Conservation (phyloP, 441 rosid species). For the Rhodomyrtus psidioides region DNA sequence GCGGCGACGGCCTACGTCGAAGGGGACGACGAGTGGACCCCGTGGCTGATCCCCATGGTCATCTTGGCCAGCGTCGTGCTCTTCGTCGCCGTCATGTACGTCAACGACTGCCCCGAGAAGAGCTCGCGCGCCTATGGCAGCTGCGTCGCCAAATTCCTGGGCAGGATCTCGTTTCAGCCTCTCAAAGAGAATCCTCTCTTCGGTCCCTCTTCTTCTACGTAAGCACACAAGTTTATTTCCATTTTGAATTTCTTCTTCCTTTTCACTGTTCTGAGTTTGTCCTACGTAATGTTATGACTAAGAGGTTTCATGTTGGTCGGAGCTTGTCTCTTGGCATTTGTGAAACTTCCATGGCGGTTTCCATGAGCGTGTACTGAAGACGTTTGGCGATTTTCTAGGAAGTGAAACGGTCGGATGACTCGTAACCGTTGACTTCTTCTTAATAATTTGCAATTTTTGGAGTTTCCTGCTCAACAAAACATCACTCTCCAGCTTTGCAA, state of each 20-base stretch:
- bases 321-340: neutral
- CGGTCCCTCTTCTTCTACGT: slow-evolving; percentile 89
- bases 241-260: neutral
- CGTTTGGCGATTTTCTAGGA: neutral
- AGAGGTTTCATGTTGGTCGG: neutral
- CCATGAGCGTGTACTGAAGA: neutral
- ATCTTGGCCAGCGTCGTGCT: slow-evolving; percentile 59
- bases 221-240: slow-evolving; percentile 12
- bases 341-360: neutral
- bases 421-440: neutral
- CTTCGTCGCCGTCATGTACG: slow-evolving; percentile 61
- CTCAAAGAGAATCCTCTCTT: slow-evolving; percentile 80
- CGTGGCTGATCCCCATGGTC: slow-evolving; percentile 79
- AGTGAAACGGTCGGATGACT: neutral
- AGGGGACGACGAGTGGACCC: slow-evolving; percentile 44
- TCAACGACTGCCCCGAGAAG: slow-evolving; percentile 78
- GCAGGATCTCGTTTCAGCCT: slow-evolving; percentile 82
- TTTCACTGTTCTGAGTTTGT: neutral
- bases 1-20: slow-evolving; percentile 18
- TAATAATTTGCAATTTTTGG: neutral
- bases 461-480: neutral
- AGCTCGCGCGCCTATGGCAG: slow-evolving; percentile 25
- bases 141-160: slow-evolving; percentile 68
- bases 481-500: neutral
- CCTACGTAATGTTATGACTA: neutral